Evolutionary conservation across 768 basidiomycete genomes (phyloP).

Genomic region (Tricholoma hemisulphureum): DNA sequence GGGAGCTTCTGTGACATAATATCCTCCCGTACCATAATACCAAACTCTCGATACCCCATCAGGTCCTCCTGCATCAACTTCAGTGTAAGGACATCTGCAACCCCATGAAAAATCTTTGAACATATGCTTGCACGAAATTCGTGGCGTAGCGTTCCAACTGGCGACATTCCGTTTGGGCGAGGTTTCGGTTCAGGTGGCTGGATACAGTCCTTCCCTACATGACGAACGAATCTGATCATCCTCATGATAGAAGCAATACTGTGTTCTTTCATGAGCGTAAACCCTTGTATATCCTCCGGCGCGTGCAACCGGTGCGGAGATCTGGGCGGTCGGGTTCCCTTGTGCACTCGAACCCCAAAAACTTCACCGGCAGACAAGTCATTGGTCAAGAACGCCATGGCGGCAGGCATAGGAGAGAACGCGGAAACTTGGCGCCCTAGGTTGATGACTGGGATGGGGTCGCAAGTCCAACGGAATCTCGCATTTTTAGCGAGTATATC

Average conservation of each 20-base stretch:
- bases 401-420: constrained; percentile 15
- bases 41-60: constrained; percentile 8
- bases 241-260: constrained; percentile 6
- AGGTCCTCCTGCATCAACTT: constrained; percentile 2
- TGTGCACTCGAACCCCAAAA: constrained; percentile 12
- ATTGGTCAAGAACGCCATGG: constrained; percentile 21
- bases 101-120: background rate
- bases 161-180: constrained; percentile 3
- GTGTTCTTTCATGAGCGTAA: constrained; percentile 11
- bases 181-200: constrained; percentile 6
- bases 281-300: constrained; percentile 3
- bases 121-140: background rate
- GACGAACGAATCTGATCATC: constrained; percentile 9
- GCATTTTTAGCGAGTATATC: constrained; percentile 5
- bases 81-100: constrained; percentile 1
- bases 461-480: constrained; percentile 11
- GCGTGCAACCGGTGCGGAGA: background rate
- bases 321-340: background rate
- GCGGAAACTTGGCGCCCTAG: constrained; percentile 16
- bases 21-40: background rate
- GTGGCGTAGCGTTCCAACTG: constrained; percentile 5
- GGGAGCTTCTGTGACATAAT: background rate
- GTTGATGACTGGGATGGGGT: constrained; percentile 16
- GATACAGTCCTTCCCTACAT: constrained; percentile 1
- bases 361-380: constrained; percentile 19